Base-by-base conservation (phyloP, 768 basidiomycete genomes). In the Leccinum ochraceum region DNA sequence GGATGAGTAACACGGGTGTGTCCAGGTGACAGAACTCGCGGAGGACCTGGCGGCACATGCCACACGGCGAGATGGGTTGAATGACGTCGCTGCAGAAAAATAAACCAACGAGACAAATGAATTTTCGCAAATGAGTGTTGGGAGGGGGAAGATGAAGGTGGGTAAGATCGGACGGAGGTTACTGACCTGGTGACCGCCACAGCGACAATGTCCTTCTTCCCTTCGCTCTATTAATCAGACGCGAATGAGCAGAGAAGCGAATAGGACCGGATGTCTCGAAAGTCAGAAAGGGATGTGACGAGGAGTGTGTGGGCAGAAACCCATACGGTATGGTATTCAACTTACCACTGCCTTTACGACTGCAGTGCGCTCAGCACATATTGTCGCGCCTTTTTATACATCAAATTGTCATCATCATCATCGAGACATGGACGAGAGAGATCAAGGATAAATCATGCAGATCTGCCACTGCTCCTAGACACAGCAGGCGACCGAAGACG, bases 351-450 rank as follows among this genome's bases (percentile, higher is more conserved):
- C 95, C 74, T 97, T 97, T n/a, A 94, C 89, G 56, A 99, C 79
- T 0, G 95, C 95, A 0, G 96, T 98, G 30, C 95, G 80, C 72
- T 99, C 96, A 0, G 96, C 96, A 65, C 96, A 98, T 60, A 98
- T 95, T 0, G 90, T 85, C 1, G 84, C 93, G 5, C 95, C 95
- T 95, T 59, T 4, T 36, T 36, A 14, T 36, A 44, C 10, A n/a
- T 44, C 42, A 20, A 20, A 10, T 20, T 10, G 42, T 20, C 42
- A n/a, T 4, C 39, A 20, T 20, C 42, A 44, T 44, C 4, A 44
- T 20, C 42, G n/a, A 11, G 42, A 20, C 10, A 44, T n/a, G 39
- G 7, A 42, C 39, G n/a, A 44, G 42, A 44, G 42, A 20, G 10
- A 42, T 39, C 17, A 42, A 17, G 16, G n/a, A 44, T 5, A 44